A percentile compares a stretch with the other conserved stretches of the same genome.
phyloP scores from a whole-genome alignment of 2,329 filamentous ascomycete species.

The Clonostachys byssicola region DNA sequence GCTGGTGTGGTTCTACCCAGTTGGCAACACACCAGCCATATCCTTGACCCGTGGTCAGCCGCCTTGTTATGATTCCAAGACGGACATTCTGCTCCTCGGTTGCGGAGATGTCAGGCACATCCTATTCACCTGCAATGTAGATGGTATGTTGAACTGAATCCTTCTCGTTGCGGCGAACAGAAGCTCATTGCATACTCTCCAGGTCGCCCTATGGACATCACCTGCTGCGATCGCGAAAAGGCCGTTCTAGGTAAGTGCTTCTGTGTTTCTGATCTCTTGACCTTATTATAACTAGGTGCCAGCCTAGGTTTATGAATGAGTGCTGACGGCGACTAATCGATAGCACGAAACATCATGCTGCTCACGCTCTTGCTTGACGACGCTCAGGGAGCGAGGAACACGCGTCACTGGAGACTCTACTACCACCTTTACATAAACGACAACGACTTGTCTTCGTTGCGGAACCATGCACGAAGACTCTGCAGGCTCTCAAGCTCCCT shows the following conservation, averaged over 20 bases:
- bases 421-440: slow-evolving; percentile 45
- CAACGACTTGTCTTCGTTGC: slow-evolving; percentile 25
- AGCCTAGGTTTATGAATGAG: too few species aligned
- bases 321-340: background rate
- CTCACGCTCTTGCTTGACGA: slow-evolving; percentile 44
- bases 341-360: slow-evolving; percentile 52
- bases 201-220: slow-evolving; percentile 42
- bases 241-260: slow-evolving; percentile 39
- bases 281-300: too few species aligned
- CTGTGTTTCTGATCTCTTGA: too few species aligned
- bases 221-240: slow-evolving; percentile 49
- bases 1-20: too few species aligned
- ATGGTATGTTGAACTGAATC: slow-evolving; percentile 23
- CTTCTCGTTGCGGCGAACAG: background rate
- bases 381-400: slow-evolving; percentile 5
- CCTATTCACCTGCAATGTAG: slow-evolving; percentile 46
- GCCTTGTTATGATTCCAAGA: too few species aligned
- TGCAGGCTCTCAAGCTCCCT: slow-evolving; percentile 26
- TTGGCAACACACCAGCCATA: too few species aligned
- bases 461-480: slow-evolving; percentile 37
- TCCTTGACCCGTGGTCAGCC: too few species aligned
- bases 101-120: slow-evolving; percentile 54
- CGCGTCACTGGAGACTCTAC: slow-evolving; percentile 47
- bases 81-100: slow-evolving; percentile 26
- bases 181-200: slow-evolving; percentile 5